Base-by-base conservation (phyloP, 2,329 filamentous ascomycete species). In the Phaeosphaeriaceae sp. region DNA sequence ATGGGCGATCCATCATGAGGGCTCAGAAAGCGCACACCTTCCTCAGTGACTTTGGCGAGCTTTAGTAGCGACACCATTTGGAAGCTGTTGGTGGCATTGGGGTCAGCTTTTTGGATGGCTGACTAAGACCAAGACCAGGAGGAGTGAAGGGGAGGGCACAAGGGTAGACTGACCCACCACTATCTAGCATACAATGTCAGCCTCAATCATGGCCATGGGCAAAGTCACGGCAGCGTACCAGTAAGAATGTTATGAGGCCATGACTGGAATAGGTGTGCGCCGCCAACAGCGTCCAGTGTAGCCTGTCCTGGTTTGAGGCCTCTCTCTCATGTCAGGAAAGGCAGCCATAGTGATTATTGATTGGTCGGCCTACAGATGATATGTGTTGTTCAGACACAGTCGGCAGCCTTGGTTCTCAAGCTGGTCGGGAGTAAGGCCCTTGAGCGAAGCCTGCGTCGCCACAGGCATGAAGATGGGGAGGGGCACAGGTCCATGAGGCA, bases 401-500 rank as follows among this genome's bases (percentile, higher is more conserved):
- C 89, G 86, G 68, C 95, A 99, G 35, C 90, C 86, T 0, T 92
- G 95, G 45, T 90, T 87, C 64, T 94, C 92, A 2, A 99, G 81
- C 69, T 99, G 94, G 59, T 93, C 87, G 1, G 93, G 92, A 0
- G 94, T 97, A 47, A 99, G 67, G 35, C 94, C 94, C 72, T 99
- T 99, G 32, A 99, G 81, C 0, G 93, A 96, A 1, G 90, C 94
- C 75, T 99, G 94, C 0, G 94, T 99, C 23, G 94, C 94, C 35
- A 99, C 94, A 13, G 94, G 94, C 94, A 99, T 99, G 75, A 99
- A 99, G 50, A 97, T 86, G 6, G 95, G 94, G 23, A 97, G 83
- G 64, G 89, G 85, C 20, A 99, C 92, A 1, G 88, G 82, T 49
- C 94, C 94, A 84, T 99, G 95, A 42, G 94, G 93, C 20, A 99